phyloP scores from a whole-genome alignment of 163 green algal species.

The Coccomyxa subellipsoidea region DNA sequence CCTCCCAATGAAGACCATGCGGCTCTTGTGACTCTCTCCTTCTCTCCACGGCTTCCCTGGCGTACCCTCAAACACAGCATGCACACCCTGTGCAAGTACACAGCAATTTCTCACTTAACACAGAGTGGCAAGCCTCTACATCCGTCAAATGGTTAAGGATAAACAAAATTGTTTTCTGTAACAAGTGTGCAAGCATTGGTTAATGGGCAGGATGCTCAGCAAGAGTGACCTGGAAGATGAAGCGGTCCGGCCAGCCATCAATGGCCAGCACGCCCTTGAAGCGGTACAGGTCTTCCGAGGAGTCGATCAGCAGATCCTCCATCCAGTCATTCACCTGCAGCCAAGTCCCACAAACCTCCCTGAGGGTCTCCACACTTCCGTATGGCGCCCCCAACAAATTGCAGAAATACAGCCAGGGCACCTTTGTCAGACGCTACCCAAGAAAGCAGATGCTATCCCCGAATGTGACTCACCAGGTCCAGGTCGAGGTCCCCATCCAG shows the following conservation, averaged over 20 bases:
- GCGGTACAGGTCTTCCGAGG: constrained; percentile 59
- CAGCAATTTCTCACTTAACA: background rate
- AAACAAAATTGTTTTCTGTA: background rate
- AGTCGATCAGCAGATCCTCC: constrained; percentile 49
- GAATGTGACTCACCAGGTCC: constrained; percentile 28
- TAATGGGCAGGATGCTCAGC: no score
- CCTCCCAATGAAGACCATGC: constrained; percentile 35
- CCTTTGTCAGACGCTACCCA: background rate
- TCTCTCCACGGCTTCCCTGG: background rate
- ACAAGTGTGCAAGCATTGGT: background rate
- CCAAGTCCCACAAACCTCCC: background rate
- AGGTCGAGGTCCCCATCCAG: constrained; percentile 81
- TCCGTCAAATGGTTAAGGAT: background rate
- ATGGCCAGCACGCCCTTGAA: constrained; percentile 69
- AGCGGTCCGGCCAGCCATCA: constrained; percentile 36
- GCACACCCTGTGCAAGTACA: background rate
- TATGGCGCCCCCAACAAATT: background rate
- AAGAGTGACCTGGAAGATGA: constrained; percentile 55
- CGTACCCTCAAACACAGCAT: background rate
- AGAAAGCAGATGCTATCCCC: background rate
- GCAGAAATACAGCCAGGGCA: background rate
- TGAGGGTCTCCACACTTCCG: background rate
- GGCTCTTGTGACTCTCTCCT: constrained; percentile 14
- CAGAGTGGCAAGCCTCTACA: background rate
- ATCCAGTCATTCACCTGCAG: constrained; percentile 60